Evolutionary conservation across 306 rosid species (phyloP).

Genomic region (Corylus americana): DNA sequence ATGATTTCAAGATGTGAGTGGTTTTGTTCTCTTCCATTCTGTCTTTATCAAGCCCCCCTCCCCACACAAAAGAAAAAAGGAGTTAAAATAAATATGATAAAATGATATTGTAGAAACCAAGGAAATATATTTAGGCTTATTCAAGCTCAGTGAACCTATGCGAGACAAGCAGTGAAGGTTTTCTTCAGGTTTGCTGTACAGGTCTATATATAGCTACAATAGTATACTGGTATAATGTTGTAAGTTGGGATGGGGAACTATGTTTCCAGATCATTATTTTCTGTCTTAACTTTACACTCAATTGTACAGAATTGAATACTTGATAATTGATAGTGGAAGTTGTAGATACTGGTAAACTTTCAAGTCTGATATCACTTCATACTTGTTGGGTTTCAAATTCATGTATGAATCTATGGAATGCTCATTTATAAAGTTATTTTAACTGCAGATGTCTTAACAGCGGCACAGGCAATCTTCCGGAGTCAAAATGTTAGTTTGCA

Average conservation of each 20-base stretch:
- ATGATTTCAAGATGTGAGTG: not conserved
- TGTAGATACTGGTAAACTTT: not conserved
- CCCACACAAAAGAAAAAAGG: not conserved
- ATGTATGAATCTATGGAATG: constrained; percentile 7
- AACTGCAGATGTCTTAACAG: constrained; percentile 75
- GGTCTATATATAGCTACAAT: not conserved
- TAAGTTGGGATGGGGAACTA: not conserved
- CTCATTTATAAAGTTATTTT: constrained; percentile 34
- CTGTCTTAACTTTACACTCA: not conserved
- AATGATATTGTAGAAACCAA: not conserved
- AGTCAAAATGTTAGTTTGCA: constrained; percentile 66
- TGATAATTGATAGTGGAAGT: not conserved
- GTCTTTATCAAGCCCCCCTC: too few species aligned
- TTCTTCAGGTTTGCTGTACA: not conserved
- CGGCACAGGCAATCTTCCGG: constrained; percentile 75
- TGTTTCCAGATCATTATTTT: not conserved
- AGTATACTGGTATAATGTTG: not conserved
- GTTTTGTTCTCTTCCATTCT: not conserved
- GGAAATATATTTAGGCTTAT: not conserved
- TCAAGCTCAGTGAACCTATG: not conserved
- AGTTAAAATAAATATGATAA: not conserved
- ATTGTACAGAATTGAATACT: not conserved
- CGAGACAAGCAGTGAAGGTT: not conserved
- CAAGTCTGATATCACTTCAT: not conserved
- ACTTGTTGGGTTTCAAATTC: not conserved